Base-by-base conservation (phyloP, 495 filamentous ascomycete species). In the Penicillium samsonianum region DNA sequence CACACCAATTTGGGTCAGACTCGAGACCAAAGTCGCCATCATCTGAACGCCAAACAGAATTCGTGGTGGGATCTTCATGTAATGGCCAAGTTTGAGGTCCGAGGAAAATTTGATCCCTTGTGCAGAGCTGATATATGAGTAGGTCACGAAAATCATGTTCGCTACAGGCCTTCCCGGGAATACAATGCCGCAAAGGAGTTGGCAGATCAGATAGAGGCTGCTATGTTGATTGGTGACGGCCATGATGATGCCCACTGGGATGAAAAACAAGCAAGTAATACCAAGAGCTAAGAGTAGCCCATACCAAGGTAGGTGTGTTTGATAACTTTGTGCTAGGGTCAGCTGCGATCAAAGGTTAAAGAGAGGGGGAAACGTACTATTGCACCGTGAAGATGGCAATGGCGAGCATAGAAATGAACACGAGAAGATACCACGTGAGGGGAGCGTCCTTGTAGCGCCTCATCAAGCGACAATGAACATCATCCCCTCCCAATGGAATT, bases 21-120 rank as follows among this genome's bases (percentile, higher is more conserved):
- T 89, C 2, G 87, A 89, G 17, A 95, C 77, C 53, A 91, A 74
- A 1, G 90, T 93, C 25, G 91, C 90, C 33, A 87, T 78, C 78
- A 94, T 87, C 61, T 96, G 91, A 4, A 92, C 88, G 6, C 76
- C 73, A 72, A 95, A 96, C 9, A 96, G 60, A 22, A 72, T 69
- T 12, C 88, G 84, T 0, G 91, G 90, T 17, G 91, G 91, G 50
- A 96, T 91, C 71, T 96, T 95, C 90, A 95, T 93, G 69, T 96
- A 95, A 66, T 93, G 88, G 28, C 91, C 91, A 0, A 95, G 82
- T 67, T 96, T 82, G 1, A 82, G 61, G 48, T 82, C 80, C 22
- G 70, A 68, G 14, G 72, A 72, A 50, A 78, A 84, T 35, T 70
- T 72, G 53, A 83, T 77, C 22, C 78, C 81, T 60, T 83, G 81